Evolutionary conservation across 208 protist species (phyloP).

Genomic region (Naegleria fowleri): DNA sequence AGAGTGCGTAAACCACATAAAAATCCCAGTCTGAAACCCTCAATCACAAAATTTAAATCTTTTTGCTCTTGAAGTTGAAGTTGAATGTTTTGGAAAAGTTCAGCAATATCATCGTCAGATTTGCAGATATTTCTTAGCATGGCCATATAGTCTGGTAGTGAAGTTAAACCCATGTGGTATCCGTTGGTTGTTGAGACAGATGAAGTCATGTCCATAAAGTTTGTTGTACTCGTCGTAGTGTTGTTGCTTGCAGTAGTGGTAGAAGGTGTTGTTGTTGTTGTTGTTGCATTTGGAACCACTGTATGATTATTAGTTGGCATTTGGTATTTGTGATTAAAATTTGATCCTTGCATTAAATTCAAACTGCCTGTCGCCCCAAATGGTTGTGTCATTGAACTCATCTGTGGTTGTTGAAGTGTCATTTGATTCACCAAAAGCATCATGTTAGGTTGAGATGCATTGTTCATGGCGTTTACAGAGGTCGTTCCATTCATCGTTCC

Average conservation of each 20-base stretch:
- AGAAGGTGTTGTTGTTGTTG: neutral
- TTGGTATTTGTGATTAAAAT: neutral
- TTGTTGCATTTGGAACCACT: neutral
- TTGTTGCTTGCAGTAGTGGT: too few species aligned
- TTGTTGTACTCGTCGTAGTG: too few species aligned
- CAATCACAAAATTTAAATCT: neutral
- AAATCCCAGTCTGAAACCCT: neutral
- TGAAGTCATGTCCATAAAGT: too few species aligned
- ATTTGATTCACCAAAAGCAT: too few species aligned
- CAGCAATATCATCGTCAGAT: neutral
- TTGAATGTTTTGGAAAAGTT: neutral
- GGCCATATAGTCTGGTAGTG: neutral
- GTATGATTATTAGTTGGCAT: neutral
- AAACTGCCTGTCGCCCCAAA: too few species aligned
- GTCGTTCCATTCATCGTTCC: neutral
- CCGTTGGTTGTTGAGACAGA: neutral
- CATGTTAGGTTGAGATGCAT: neutral
- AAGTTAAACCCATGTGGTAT: neutral
- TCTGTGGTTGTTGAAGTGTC: too few species aligned
- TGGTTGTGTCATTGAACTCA: too few species aligned
- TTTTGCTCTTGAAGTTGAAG: neutral
- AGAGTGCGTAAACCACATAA: neutral
- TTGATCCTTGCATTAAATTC: too few species aligned
- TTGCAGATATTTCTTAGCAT: neutral
- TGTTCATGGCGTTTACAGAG: too few species aligned